Conservation (phyloP, 2,329 filamentous ascomycete species). For the Botrytis cinerea region DNA sequence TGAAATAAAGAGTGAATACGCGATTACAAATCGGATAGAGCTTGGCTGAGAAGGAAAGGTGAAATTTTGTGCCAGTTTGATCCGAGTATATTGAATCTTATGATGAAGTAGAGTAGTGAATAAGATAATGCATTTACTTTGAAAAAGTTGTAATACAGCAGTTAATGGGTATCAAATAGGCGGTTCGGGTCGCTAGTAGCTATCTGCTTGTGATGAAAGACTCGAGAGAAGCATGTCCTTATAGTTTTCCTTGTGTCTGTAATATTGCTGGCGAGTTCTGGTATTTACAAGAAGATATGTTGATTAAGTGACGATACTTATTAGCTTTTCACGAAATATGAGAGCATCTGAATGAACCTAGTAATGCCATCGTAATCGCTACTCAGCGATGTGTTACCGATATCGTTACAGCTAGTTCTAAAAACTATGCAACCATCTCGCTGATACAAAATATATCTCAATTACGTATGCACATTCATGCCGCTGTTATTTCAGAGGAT, state of each 20-base stretch:
- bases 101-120: background rate
- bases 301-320: too few relatives aligned
- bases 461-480: background rate
- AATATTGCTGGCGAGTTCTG: too few relatives aligned
- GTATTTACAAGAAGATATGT: background rate
- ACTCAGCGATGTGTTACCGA: background rate
- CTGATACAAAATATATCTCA: background rate
- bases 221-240: background rate
- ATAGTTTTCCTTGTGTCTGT: background rate
- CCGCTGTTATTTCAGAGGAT: rapidly evolving
- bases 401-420: background rate
- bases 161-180: background rate
- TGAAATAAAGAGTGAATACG: background rate
- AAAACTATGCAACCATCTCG: background rate
- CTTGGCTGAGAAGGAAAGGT: background rate
- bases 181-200: too few relatives aligned
- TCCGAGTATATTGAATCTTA: background rate
- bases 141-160: background rate
- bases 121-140: background rate
- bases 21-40: background rate
- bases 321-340: background rate
- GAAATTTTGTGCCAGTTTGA: background rate
- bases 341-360: background rate
- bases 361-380: background rate
- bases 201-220: background rate